Evolutionary conservation across 441 rosid species (phyloP).

Genomic region (Pelargonium cotyledonis): DNA sequence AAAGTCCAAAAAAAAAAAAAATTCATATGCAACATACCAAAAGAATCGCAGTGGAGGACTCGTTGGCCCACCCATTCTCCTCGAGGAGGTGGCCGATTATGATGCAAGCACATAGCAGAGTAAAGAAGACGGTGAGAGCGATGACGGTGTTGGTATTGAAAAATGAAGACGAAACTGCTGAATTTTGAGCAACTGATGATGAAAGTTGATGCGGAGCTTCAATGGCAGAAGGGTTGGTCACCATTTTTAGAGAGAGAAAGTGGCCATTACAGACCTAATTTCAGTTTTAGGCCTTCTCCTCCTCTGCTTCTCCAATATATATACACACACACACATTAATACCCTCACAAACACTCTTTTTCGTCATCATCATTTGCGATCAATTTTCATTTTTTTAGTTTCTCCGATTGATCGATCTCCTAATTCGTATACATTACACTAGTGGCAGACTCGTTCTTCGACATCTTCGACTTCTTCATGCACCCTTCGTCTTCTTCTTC

Average conservation of each 20-base stretch:
- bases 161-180: conserved; percentile 17
- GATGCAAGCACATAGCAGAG: conserved; percentile 58
- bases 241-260: neutral
- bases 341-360: no score
- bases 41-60: conserved; percentile 52
- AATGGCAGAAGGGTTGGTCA: neutral
- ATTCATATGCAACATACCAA: conserved; percentile 28
- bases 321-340: no score
- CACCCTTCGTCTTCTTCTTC: no score
- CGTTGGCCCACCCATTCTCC: conserved; percentile 67
- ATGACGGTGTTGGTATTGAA: conserved; percentile 35
- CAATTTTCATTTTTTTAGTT: no score
- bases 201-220: conserved; percentile 22
- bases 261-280: no score
- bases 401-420: no score
- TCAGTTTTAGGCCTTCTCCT: no score
- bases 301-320: no score
- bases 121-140: conserved; percentile 50
- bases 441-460: no score
- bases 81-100: conserved; percentile 60
- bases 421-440: no score
- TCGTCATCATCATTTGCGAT: no score
- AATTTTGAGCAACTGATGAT: neutral
- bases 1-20: neutral
- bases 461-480: no score